phyloP scores from a whole-genome alignment of 495 filamentous ascomycete genomes.

The Penicillium macrosclerotiorum region DNA sequence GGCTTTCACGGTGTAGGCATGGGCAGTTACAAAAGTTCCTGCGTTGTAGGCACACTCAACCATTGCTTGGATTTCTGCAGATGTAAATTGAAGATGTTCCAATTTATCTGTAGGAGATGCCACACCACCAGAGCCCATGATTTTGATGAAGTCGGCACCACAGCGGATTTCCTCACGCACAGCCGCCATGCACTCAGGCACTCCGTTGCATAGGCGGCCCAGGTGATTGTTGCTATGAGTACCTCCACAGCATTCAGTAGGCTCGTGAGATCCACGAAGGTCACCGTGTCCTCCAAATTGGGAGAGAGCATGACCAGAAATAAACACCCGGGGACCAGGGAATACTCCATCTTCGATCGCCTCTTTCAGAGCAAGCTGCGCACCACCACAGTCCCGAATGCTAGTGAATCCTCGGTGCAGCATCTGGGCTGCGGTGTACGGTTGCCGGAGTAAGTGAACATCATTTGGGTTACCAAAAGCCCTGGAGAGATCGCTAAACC shows the following conservation, averaged over 20 bases:
- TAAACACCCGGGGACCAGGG: slow-evolving; percentile 48
- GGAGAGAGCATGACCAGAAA: slow-evolving; percentile 40
- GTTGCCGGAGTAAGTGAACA: slow-evolving; percentile 38
- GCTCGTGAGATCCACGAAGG: slow-evolving; percentile 32
- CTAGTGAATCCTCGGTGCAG: slow-evolving; percentile 53
- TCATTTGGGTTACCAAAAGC: slow-evolving; percentile 29
- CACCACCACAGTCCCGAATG: slow-evolving; percentile 52
- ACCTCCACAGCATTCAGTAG: slow-evolving; percentile 43
- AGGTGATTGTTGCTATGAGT: slow-evolving; percentile 26
- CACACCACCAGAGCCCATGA: slow-evolving; percentile 56
- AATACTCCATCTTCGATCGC: slow-evolving; percentile 50
- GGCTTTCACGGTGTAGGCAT: slow-evolving; percentile 51
- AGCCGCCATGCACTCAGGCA: slow-evolving; percentile 46
- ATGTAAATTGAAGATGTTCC: slow-evolving; percentile 50
- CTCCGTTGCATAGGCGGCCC: slow-evolving; percentile 49
- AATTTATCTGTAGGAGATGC: slow-evolving; percentile 50
- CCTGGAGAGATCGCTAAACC: slow-evolving; percentile 28
- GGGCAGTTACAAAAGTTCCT: slow-evolving; percentile 54
- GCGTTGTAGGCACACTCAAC: slow-evolving; percentile 41
- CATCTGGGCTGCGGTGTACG: slow-evolving; percentile 47
- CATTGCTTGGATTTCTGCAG: slow-evolving; percentile 52
- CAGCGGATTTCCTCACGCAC: slow-evolving; percentile 51
- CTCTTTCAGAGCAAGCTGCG: slow-evolving; percentile 47
- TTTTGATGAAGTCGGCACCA: slow-evolving; percentile 58
- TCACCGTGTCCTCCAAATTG: slow-evolving; percentile 60